Evolutionary conservation across 2,329 filamentous ascomycete species (phyloP).

Genomic region (Verticillium nubilum): DNA sequence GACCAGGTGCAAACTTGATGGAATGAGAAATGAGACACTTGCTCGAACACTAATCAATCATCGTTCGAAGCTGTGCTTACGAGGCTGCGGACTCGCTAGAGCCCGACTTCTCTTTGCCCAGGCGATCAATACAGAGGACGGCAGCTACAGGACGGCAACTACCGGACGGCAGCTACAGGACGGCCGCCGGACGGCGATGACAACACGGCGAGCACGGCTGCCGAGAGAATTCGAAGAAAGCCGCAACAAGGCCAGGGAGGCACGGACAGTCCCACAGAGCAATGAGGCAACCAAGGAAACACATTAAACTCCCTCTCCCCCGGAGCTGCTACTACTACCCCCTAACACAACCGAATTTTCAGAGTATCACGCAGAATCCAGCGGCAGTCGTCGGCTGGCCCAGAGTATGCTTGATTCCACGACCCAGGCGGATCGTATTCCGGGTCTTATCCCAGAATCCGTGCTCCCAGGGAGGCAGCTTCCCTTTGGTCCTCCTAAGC

Average conservation of each 20-base stretch:
- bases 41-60: no score
- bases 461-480: neutral
- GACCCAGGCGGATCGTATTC: constrained; percentile 17
- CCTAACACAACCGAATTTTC: neutral
- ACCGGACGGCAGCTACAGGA: neutral
- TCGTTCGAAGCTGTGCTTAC: no score
- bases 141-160: neutral
- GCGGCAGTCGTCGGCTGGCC: neutral
- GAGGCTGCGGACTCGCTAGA: no score
- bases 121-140: no score
- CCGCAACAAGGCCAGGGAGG: neutral
- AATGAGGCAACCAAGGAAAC: neutral
- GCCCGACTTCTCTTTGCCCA: no score
- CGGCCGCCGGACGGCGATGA: neutral
- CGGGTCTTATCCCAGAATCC: constrained; percentile 14
- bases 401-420: neutral
- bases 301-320: neutral
- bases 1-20: no score
- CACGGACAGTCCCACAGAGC: neutral
- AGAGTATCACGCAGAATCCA: neutral
- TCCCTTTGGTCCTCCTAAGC: neutral
- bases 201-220: no score
- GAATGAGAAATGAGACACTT: no score
- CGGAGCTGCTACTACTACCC: neutral
- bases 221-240: no score